phyloP scores from a whole-genome alignment of 257 asterid genomes.

The Ajuga chamaepitys region DNA sequence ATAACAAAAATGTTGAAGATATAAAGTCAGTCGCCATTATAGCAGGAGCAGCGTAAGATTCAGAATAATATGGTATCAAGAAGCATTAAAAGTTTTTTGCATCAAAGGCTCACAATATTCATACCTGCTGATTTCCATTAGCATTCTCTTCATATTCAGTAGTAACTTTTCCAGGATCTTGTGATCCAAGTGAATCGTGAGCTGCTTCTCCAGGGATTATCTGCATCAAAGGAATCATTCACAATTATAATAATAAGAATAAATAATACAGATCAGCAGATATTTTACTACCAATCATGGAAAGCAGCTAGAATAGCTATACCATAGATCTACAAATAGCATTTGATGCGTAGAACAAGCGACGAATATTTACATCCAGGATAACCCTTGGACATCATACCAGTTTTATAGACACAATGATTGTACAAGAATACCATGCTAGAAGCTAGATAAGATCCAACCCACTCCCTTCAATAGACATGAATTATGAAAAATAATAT shows the following conservation, averaged over 20 bases:
- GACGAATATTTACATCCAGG: neutral
- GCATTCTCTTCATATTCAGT: constrained; percentile 32
- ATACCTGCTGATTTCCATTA: constrained; percentile 40
- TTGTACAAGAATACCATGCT: neutral
- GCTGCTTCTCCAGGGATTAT: constrained; percentile 29
- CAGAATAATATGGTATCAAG: neutral
- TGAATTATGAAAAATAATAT: neutral
- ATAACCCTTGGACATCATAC: neutral
- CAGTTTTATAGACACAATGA: neutral
- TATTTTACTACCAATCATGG: neutral
- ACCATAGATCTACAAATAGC: neutral
- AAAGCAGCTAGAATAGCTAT: neutral
- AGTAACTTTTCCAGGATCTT: constrained; percentile 16
- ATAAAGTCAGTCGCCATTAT: neutral
- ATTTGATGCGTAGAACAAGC: neutral
- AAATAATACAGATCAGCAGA: neutral
- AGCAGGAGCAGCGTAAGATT: neutral
- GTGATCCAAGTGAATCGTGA: constrained; percentile 23
- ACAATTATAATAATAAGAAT: constrained; percentile 2
- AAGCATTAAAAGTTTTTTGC: constrained; percentile 1
- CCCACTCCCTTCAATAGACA: neutral
- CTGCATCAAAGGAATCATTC: constrained; percentile 23
- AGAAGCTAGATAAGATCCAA: neutral
- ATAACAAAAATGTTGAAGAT: constrained; percentile 6
- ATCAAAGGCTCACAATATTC: constrained; percentile 3